Percentiles rank a stretch among this genome's conserved stretches.
Conservation (phyloP, 2,329 filamentous ascomycete genomes). For the Geosmithia morbida region DNA sequence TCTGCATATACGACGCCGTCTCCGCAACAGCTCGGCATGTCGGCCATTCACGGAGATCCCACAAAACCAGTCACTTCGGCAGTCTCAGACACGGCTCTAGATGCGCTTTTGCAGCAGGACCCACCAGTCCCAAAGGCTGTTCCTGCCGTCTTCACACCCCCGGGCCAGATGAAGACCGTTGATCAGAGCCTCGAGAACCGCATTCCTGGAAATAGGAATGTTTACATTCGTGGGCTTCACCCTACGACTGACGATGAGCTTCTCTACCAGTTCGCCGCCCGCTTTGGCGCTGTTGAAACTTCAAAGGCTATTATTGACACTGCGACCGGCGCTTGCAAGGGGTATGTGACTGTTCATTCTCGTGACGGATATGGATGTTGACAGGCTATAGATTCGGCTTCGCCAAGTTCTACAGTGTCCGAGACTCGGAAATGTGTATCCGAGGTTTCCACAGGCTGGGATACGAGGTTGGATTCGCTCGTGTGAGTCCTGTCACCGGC, state of each 20-base stretch:
- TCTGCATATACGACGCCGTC: constrained; percentile 54
- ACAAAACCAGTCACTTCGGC: constrained; percentile 26
- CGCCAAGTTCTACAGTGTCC: constrained; percentile 81
- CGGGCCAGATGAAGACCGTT: constrained; percentile 74
- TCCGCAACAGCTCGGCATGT: constrained; percentile 40
- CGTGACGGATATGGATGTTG: neutral
- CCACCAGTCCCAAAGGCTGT: constrained; percentile 79
- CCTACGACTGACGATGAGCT: constrained; percentile 91
- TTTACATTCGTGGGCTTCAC: constrained; percentile 93
- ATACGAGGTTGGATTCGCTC: constrained; percentile 94
- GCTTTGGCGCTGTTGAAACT: constrained; percentile 88
- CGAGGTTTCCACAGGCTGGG: constrained; percentile 87
- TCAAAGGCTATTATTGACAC: constrained; percentile 98
- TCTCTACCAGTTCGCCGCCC: constrained; percentile 64
- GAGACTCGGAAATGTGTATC: constrained; percentile 90
- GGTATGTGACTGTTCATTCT: constrained; percentile 38
- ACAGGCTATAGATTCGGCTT: constrained; percentile 66
- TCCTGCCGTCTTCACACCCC: constrained; percentile 74
- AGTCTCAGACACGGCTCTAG: constrained; percentile 35
- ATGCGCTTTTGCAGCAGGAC: constrained; percentile 57
- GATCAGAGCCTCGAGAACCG: constrained; percentile 92
- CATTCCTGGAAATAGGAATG: constrained; percentile 83
- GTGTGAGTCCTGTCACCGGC: constrained; percentile 43
- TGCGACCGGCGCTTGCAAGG: constrained; percentile 86
- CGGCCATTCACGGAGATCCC: constrained; percentile 21